Evolutionary conservation across 345 rosid species (phyloP).

Genomic region (Reutealis trisperma): DNA sequence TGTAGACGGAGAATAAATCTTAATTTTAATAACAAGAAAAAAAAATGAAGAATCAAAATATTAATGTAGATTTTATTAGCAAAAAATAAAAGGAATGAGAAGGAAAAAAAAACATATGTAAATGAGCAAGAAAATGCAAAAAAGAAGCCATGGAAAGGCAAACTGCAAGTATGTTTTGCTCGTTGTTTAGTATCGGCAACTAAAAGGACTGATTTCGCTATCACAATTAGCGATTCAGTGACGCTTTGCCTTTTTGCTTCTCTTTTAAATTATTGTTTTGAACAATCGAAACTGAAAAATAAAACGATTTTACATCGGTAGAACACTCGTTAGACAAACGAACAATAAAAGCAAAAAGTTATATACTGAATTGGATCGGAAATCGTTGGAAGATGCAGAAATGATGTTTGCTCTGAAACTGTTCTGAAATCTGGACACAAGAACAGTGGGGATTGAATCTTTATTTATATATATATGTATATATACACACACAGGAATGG

Average conservation of each 20-base stretch:
- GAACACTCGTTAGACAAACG: too few species aligned
- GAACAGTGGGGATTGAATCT: too few species aligned
- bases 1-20: too few species aligned
- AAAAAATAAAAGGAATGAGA: background rate
- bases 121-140: slow-evolving; percentile 42
- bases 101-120: slow-evolving; percentile 5
- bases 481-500: background rate
- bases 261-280: background rate
- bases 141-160: slow-evolving; percentile 13
- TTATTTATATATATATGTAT: too few species aligned
- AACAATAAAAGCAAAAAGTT: background rate
- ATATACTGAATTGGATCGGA: too few species aligned
- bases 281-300: background rate
- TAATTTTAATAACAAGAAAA: too few species aligned
- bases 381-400: background rate
- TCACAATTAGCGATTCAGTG: slow-evolving; percentile 35
- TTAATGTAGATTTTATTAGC: background rate
- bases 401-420: too few species aligned
- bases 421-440: background rate
- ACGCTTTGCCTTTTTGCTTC: slow-evolving; percentile 39
- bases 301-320: too few species aligned
- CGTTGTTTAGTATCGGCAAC: slow-evolving; percentile 40
- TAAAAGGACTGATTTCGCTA: slow-evolving; percentile 53
- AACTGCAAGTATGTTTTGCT: slow-evolving; percentile 36
- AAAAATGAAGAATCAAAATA: too few species aligned